Percentiles rank a stretch among this genome's conserved stretches.
Conservation (phyloP, 2,329 filamentous ascomycete species). For the Ceratocystis albifundus region DNA sequence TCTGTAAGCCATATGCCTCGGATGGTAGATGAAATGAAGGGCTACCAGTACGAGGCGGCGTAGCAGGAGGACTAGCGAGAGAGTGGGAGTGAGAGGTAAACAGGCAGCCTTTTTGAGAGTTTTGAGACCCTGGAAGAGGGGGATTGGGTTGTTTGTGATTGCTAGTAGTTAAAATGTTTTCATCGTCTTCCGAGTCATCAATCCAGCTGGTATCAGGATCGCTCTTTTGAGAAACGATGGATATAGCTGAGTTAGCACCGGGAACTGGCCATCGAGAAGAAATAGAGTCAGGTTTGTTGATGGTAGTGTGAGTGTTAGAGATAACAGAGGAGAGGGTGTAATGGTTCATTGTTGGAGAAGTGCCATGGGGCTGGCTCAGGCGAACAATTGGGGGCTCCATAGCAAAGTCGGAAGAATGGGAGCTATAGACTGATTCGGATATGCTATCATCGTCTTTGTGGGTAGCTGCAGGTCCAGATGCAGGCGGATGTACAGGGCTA, state of each 20-base stretch:
- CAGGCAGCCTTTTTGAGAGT: neutral
- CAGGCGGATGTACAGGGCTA: neutral
- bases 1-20: neutral
- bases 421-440: slow-evolving; percentile 16
- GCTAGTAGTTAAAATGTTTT: slow-evolving; percentile 24
- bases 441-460: slow-evolving; percentile 16
- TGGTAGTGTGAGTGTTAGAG: slow-evolving; percentile 1
- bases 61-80: slow-evolving; percentile 17
- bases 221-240: slow-evolving; percentile 18
- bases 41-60: slow-evolving; percentile 16
- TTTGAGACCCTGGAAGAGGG: neutral
- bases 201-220: slow-evolving; percentile 32
- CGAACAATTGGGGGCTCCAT: slow-evolving; percentile 20
- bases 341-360: slow-evolving; percentile 7
- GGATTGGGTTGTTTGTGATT: slow-evolving; percentile 1
- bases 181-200: slow-evolving; percentile 31
- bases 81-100: slow-evolving; percentile 14
- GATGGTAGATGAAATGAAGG: slow-evolving; percentile 2
- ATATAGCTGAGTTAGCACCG: slow-evolving; percentile 5
- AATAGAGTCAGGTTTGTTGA: neutral
- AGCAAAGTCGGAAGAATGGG: slow-evolving; percentile 11
- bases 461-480: slow-evolving; percentile 14
- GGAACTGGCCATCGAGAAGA: slow-evolving; percentile 5
- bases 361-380: slow-evolving; percentile 11
- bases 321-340: slow-evolving; percentile 6